Percentiles rank a stretch among this genome's conserved stretches.
Evolutionary conservation across 2,329 filamentous ascomycete genomes (phyloP).

Genomic region (Biscogniauxia marginata): DNA sequence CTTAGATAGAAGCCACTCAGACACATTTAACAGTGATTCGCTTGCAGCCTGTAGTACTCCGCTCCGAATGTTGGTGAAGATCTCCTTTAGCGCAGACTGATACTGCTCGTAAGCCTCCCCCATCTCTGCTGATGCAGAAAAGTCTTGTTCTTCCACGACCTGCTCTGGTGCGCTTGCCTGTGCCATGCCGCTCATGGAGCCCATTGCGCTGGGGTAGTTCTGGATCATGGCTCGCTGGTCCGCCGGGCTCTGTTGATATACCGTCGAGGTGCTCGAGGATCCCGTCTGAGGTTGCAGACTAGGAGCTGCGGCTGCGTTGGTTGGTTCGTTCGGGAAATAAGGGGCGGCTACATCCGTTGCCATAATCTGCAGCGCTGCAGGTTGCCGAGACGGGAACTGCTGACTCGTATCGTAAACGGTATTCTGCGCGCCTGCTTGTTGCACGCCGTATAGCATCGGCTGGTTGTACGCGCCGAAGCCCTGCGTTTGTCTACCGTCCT

Average conservation of each 20-base stretch:
- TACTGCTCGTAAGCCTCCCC: slow-evolving; percentile 70
- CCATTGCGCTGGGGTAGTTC: slow-evolving; percentile 49
- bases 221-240: slow-evolving; percentile 56
- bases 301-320: slow-evolving; percentile 58
- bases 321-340: slow-evolving; percentile 71
- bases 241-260: slow-evolving; percentile 65
- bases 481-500: slow-evolving; percentile 57
- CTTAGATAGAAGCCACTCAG: slow-evolving; percentile 55
- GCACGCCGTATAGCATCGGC: slow-evolving; percentile 78
- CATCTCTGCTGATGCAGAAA: slow-evolving; percentile 52
- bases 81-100: slow-evolving; percentile 59
- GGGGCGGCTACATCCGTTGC: slow-evolving; percentile 64
- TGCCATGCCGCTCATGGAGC: slow-evolving; percentile 46
- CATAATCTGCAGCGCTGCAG: slow-evolving; percentile 75
- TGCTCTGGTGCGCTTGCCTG: slow-evolving; percentile 44
- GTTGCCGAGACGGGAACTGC: slow-evolving; percentile 73
- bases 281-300: slow-evolving; percentile 50
- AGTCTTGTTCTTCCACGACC: slow-evolving; percentile 58
- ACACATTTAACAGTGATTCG: slow-evolving; percentile 51
- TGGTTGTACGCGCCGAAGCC: slow-evolving; percentile 59
- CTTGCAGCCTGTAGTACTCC: slow-evolving; percentile 50
- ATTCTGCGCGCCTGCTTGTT: slow-evolving; percentile 59
- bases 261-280: slow-evolving; percentile 50
- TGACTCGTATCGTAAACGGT: slow-evolving; percentile 73
- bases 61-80: slow-evolving; percentile 68